These are phyloP conservation scores for Poronia punctata DNA, from an alignment of 495 filamentous ascomycete species.

Conservation along the genomic window DNA sequence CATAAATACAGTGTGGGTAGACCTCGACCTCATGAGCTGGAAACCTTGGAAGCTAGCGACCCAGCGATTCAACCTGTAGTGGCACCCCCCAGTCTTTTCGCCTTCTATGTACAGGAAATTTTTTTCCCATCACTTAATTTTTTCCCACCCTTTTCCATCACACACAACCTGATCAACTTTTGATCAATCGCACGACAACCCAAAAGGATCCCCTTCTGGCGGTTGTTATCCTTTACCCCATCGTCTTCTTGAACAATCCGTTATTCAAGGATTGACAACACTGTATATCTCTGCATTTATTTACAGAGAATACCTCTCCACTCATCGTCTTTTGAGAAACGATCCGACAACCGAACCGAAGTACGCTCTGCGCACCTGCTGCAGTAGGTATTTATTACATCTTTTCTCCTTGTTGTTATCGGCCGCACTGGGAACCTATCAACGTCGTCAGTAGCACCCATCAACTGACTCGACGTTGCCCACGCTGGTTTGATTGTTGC, in stretches of 20 bases:
- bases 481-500: no score
- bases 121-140: conserved; percentile 29
- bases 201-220: conserved; percentile 20
- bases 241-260: conserved; percentile 18
- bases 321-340: conserved; percentile 18
- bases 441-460: no score
- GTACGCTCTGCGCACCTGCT: conserved; percentile 15
- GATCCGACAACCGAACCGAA: conserved; percentile 4
- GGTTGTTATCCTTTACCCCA: conserved; percentile 22
- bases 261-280: conserved; percentile 21
- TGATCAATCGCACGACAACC: conserved; percentile 32
- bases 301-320: conserved; percentile 33
- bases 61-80: no score
- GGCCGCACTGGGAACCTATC: no score
- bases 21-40: no score
- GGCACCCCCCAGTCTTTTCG: conserved; percentile 17
- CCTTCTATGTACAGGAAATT: conserved; percentile 29
- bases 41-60: no score
- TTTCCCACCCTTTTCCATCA: conserved; percentile 22
- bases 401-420: conserved; percentile 1
- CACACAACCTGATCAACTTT: conserved; percentile 15
- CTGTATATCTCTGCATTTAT: conserved; percentile 26
- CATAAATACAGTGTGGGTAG: no score
- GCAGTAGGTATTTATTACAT: conserved; percentile 13
- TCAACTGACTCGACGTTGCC: no score